Conservation (phyloP, 768 basidiomycete species). For the Leccinum ochraceum region DNA sequence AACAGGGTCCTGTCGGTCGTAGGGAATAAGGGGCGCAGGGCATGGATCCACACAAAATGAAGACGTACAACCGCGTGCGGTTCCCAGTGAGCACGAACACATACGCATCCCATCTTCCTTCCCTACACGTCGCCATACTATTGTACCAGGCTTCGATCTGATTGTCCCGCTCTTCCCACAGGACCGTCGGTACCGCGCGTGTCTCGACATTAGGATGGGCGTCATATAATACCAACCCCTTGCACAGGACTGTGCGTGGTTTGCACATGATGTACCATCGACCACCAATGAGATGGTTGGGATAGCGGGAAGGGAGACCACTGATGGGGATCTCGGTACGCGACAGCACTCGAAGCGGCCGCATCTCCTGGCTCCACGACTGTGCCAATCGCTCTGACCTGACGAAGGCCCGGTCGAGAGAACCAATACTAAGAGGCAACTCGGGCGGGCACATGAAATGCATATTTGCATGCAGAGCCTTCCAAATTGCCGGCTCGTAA, state of each 20-base stretch:
- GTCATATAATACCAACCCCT: neutral
- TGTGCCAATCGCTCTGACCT: neutral
- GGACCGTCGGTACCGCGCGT: neutral
- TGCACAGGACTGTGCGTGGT: neutral
- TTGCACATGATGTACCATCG: neutral
- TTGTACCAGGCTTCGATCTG: neutral
- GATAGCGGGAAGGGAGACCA: neutral
- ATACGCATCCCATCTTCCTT: neutral
- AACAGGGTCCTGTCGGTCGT: neutral
- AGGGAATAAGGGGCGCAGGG: neutral
- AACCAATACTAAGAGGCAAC: neutral
- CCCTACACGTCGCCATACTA: neutral
- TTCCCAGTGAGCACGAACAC: neutral
- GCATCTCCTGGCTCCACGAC: neutral
- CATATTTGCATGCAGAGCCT: neutral
- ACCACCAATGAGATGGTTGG: neutral
- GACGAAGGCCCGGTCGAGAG: neutral
- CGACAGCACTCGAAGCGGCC: neutral
- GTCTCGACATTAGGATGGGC: neutral
- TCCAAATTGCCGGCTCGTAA: neutral
- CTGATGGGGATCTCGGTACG: neutral
- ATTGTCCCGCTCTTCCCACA: neutral
- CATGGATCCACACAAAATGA: neutral
- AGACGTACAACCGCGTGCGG: neutral
- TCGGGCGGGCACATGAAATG: neutral